Percentiles rank a stretch among this genome's conserved stretches.
These are phyloP conservation scores for Penicillium roqueforti DNA, from an alignment of 495 filamentous ascomycete genomes.

Conservation along the genomic window DNA sequence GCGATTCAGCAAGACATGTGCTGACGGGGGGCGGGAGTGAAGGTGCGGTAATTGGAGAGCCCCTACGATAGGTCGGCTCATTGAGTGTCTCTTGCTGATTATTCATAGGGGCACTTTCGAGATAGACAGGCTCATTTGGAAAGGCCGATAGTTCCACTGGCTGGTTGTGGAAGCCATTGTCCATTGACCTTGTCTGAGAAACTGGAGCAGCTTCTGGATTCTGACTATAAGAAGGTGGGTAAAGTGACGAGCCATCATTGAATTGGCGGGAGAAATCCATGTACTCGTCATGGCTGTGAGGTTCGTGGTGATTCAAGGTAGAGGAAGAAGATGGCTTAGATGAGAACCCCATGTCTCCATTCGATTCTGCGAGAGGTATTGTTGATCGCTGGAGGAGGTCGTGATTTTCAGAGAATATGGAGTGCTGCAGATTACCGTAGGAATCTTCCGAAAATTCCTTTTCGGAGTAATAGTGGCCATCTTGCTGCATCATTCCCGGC, in stretches of 20 bases:
- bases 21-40: background rate
- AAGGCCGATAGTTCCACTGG: background rate
- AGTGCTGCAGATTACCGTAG: constrained; percentile 7
- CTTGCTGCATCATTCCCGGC: background rate
- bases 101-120: background rate
- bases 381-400: constrained; percentile 23
- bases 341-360: constrained; percentile 13
- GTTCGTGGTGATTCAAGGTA: constrained; percentile 25
- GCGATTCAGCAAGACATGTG: background rate
- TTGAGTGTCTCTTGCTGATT: background rate
- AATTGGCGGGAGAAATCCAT: background rate
- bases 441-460: constrained; percentile 6
- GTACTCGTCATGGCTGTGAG: background rate
- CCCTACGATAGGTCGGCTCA: background rate
- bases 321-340: constrained; percentile 26
- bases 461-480: background rate
- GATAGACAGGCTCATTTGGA: background rate
- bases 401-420: constrained; percentile 9
- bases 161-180: background rate
- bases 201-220: background rate
- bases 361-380: constrained; percentile 24
- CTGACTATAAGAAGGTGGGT: background rate
- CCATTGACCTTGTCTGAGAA: background rate
- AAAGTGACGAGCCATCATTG: background rate
- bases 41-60: background rate